Percentiles rank a stretch among this genome's conserved stretches.
phyloP scores from a whole-genome alignment of 371 early-diverging fungal species.

The Mortierella sp. region DNA sequence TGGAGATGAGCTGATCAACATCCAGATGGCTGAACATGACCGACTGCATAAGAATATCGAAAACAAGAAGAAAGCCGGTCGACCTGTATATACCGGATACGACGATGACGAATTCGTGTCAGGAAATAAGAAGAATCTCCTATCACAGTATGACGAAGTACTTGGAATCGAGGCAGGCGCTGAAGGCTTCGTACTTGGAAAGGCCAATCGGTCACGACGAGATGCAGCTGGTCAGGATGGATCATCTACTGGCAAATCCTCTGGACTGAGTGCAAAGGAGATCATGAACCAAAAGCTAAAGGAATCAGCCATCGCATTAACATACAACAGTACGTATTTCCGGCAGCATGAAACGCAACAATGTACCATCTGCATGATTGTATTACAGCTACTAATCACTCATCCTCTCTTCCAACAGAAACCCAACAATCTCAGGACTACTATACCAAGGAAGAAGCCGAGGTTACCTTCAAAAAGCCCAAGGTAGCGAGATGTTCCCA shows the following conservation, averaged over 20 bases:
- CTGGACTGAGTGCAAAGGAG: conserved; percentile 51
- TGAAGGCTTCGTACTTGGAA: conserved; percentile 62
- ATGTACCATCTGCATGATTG: conserved; percentile 19
- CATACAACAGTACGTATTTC: conserved; percentile 62
- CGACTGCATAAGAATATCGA: conserved; percentile 76
- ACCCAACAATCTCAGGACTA: conserved; percentile 58
- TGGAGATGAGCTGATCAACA: conserved; percentile 79
- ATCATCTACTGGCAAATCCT: conserved; percentile 10
- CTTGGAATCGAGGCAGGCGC: conserved; percentile 57
- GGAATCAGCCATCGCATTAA: conserved; percentile 65
- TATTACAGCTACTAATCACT: conserved; percentile 57
- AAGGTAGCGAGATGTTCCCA: conserved; percentile 67
- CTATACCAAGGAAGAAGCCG: conserved; percentile 88
- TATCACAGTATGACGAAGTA: conserved; percentile 90
- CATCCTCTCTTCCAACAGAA: conserved; percentile 56
- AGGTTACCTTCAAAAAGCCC: conserved; percentile 81
- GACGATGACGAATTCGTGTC: conserved; percentile 80
- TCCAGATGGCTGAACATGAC: conserved; percentile 77
- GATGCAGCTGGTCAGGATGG: conserved; percentile 10
- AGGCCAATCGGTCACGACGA: conserved; percentile 17
- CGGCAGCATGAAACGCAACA: too few species aligned
- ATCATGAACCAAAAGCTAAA: conserved; percentile 68
- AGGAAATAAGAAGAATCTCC: conserved; percentile 65
- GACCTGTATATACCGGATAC: conserved; percentile 76
- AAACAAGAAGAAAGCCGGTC: conserved; percentile 77